phyloP scores from a whole-genome alignment of 192 early-diverging fungal species.

The Mycoemilia scoparia region DNA sequence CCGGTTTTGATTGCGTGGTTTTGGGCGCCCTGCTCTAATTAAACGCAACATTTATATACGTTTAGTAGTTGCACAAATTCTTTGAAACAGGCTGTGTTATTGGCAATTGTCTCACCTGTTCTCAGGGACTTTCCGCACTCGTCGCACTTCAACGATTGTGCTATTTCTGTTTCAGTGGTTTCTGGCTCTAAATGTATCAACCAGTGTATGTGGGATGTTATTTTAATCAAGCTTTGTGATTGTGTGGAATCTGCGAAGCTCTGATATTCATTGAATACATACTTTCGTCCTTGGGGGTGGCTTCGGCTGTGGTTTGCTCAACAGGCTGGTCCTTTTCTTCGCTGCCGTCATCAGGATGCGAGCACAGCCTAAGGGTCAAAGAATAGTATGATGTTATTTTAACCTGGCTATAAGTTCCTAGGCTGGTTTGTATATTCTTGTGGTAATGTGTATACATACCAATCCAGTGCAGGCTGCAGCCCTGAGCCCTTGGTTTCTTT shows the following conservation, averaged over 20 bases:
- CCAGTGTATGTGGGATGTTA: too few relatives aligned
- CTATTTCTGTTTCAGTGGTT: background rate
- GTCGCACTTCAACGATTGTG: slow-evolving; percentile 32
- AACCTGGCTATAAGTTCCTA: too few relatives aligned
- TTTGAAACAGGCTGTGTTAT: too few relatives aligned
- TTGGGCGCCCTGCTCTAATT: slow-evolving; percentile 29
- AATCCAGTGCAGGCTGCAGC: slow-evolving; percentile 24
- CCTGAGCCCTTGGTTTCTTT: slow-evolving; percentile 17
- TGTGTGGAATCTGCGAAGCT: background rate
- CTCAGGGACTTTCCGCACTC: slow-evolving; percentile 50
- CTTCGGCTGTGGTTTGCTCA: background rate
- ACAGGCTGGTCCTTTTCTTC: slow-evolving; percentile 8
- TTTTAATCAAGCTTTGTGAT: too few relatives aligned
- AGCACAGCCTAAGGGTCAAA: too few relatives aligned
- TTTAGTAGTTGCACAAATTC: background rate
- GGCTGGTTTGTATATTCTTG: too few relatives aligned
- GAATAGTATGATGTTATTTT: too few relatives aligned
- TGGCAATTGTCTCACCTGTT: slow-evolving; percentile 25
- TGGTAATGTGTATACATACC: slow-evolving; percentile 18
- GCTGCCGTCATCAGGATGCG: too few relatives aligned
- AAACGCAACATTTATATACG: background rate
- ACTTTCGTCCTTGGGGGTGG: too few relatives aligned
- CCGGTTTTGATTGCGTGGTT: slow-evolving; percentile 46
- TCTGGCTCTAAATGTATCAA: too few relatives aligned
- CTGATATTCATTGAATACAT: too few relatives aligned